Percentiles rank a stretch among this genome's conserved stretches.
phyloP scores from a whole-genome alignment of 495 filamentous ascomycete species.

The Monascus purpureus region DNA sequence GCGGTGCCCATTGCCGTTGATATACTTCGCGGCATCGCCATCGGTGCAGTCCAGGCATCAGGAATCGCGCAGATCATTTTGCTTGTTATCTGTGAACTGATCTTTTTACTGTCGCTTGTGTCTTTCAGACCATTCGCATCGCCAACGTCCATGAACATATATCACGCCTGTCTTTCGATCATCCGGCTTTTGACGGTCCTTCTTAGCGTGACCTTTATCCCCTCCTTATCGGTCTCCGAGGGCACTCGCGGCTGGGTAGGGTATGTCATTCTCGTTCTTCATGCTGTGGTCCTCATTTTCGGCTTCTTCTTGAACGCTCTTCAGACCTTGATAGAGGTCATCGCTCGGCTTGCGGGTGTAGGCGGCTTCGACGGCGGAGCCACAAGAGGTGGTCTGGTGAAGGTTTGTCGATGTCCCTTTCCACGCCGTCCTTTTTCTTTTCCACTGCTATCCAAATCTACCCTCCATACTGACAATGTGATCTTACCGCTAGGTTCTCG shows the following conservation, averaged over 20 bases:
- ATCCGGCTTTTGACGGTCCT: constrained; percentile 67
- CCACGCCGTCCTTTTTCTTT: constrained; percentile 1
- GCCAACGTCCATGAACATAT: constrained; percentile 94
- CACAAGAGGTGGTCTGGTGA: constrained; percentile 74
- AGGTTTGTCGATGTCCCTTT: constrained; percentile 30
- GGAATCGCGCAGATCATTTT: constrained; percentile 86
- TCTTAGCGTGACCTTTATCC: constrained; percentile 76
- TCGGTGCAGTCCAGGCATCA: constrained; percentile 84
- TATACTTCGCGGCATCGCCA: constrained; percentile 71
- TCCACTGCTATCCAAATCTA: constrained; percentile 2
- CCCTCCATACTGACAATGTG: too few species aligned
- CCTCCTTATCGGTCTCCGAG: constrained; percentile 61
- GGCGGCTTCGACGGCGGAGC: constrained; percentile 62
- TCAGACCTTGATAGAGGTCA: constrained; percentile 78
- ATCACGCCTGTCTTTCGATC: constrained; percentile 72
- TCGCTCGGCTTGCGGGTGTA: constrained; percentile 64
- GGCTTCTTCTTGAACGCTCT: constrained; percentile 88
- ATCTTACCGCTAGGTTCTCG: constrained; percentile 49
- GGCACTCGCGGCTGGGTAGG: constrained; percentile 85
- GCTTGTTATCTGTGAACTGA: constrained; percentile 85
- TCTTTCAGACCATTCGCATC: constrained; percentile 83
- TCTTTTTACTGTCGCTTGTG: constrained; percentile 74
- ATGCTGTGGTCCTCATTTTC: constrained; percentile 77
- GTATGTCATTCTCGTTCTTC: constrained; percentile 77
- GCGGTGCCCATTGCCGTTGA: constrained; percentile 73